phyloP scores from a whole-genome alignment of 106 monocot species.

The Platanthera guangdongensis region DNA sequence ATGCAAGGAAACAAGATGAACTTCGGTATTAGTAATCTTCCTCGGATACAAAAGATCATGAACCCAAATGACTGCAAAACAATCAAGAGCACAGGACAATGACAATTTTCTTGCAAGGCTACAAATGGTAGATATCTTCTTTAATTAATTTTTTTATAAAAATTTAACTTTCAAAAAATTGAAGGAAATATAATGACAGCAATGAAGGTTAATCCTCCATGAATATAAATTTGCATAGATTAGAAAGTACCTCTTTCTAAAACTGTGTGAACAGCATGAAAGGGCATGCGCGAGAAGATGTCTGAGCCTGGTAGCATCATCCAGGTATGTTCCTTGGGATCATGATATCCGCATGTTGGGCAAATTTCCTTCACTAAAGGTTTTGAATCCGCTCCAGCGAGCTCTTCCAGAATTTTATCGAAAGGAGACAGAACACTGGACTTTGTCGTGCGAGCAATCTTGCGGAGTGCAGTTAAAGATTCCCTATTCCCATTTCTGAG shows the following conservation, averaged over 20 bases:
- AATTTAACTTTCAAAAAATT: not conserved
- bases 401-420: constrained; percentile 67
- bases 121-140: too few species aligned
- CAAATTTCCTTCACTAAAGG: constrained; percentile 81
- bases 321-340: constrained; percentile 71
- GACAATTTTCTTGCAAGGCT: too few species aligned
- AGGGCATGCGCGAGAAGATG: constrained; percentile 68
- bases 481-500: constrained; percentile 77
- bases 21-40: too few species aligned
- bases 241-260: constrained; percentile 64
- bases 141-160: too few species aligned
- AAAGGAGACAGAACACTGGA: constrained; percentile 83
- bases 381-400: constrained; percentile 36
- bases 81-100: too few species aligned
- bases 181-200: not conserved
- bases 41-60: too few species aligned
- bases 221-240: not conserved
- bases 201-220: too few species aligned
- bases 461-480: constrained; percentile 88
- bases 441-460: constrained; percentile 75
- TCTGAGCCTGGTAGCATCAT: constrained; percentile 89
- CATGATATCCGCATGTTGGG: constrained; percentile 75
- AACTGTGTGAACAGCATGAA: constrained; percentile 76
- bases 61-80: too few species aligned
- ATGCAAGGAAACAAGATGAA: too few species aligned